Evolutionary conservation across 352 stramenopile species (phyloP).

Genomic region (Thalassiosira mediterranea): DNA sequence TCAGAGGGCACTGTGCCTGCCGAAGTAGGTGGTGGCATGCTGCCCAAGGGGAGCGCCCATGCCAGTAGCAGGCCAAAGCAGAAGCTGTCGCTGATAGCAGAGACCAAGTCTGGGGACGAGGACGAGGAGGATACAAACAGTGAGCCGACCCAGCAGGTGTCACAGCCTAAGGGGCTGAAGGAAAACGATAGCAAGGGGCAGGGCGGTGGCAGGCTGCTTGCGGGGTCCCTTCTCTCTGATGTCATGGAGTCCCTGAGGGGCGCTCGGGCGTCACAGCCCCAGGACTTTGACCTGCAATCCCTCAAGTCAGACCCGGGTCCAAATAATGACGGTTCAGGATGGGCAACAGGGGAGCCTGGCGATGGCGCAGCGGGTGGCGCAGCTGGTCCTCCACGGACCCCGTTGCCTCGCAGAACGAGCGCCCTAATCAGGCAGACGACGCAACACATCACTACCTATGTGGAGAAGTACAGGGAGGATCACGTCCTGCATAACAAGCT

Average conservation of each 20-base stretch:
- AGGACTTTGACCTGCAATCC: conserved; percentile 22
- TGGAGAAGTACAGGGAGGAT: conserved; percentile 45
- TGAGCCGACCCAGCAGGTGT: not conserved
- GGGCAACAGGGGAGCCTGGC: too few relatives aligned
- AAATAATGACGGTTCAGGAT: not conserved
- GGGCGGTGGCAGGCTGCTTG: not conserved
- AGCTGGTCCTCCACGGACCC: not conserved
- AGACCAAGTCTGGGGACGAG: conserved; percentile 6
- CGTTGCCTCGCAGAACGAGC: not conserved
- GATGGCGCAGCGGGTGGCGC: not conserved
- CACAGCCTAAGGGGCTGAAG: too few relatives aligned
- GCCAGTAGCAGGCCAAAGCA: not conserved
- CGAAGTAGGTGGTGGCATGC: not conserved
- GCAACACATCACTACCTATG: conserved; percentile 30
- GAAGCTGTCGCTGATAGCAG: conserved; percentile 2
- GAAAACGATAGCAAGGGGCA: too few relatives aligned
- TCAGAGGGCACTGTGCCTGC: not conserved
- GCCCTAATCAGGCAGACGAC: conserved; percentile 12
- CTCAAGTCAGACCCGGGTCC: conserved; percentile 35
- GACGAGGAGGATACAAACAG: not conserved
- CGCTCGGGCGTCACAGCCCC: conserved; percentile 4
- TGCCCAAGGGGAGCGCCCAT: not conserved
- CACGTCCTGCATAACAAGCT: conserved; percentile 48
- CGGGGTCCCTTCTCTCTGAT: conserved; percentile 20
- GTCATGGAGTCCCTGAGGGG: conserved; percentile 22